Evolutionary conservation across 352 stramenopile species (phyloP).

Genomic region (Thalassiosira hispida): DNA sequence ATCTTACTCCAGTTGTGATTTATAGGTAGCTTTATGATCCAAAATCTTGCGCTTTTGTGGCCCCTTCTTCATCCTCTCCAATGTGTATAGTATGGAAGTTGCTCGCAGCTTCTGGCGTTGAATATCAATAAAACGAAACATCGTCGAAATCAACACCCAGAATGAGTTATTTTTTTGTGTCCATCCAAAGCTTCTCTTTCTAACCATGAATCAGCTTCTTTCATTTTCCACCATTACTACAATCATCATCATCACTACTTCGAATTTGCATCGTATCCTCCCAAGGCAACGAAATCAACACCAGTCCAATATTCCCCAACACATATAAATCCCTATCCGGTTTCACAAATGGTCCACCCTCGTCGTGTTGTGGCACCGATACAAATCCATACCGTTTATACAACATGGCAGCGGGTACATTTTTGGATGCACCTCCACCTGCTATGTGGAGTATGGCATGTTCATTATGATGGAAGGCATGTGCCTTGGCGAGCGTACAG

Average conservation of each 20-base stretch:
- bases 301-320: slow-evolving; percentile 33
- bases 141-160: too few species aligned
- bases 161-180: too few species aligned
- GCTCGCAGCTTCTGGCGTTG: too few species aligned
- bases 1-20: background rate
- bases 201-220: too few species aligned
- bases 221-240: too few species aligned
- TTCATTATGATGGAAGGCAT: slow-evolving; percentile 12
- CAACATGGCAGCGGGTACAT: slow-evolving; percentile 32
- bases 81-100: background rate
- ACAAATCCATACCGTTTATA: slow-evolving; percentile 48
- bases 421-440: slow-evolving; percentile 26
- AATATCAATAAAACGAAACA: too few species aligned
- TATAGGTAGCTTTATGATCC: background rate
- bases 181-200: too few species aligned
- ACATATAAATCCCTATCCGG: slow-evolving; percentile 49
- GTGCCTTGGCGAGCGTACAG: slow-evolving; percentile 18
- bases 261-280: slow-evolving; percentile 22
- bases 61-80: background rate
- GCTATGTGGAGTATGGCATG: slow-evolving; percentile 43
- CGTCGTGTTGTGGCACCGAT: slow-evolving; percentile 3
- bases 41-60: background rate
- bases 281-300: slow-evolving; percentile 24
- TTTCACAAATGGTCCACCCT: slow-evolving; percentile 33
- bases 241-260: background rate